Base-by-base conservation (phyloP, 2,329 filamentous ascomycete genomes). In the Pseudogymnoascus sp. region DNA sequence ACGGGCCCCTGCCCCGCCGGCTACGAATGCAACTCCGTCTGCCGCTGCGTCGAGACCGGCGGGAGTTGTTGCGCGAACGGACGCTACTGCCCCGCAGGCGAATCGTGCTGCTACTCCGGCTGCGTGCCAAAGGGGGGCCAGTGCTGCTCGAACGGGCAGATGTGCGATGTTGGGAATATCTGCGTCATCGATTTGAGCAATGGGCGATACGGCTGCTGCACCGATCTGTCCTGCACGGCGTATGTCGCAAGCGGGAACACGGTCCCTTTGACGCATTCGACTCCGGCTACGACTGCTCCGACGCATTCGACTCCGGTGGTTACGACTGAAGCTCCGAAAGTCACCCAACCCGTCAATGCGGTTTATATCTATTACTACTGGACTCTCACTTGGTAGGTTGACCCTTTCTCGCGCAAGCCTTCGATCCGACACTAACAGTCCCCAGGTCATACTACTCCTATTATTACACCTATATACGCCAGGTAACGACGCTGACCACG, bases 151-250 rank as follows among this genome's bases (percentile, higher is more conserved):
- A 34, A 57, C 25, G 51, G 51, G 10, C 51, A 34, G 51, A 34
- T 34, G n/a, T 57, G 51, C 16, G 51, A 57, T 34, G 34, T 28
- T 2, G 51, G 51, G 25, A 57, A 57, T 34, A 57, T 57, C 28
- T 57, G 51, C 7, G 51, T 57, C 3, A 4, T 57, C 11, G 21
- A 25, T 57, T 19, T 2, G 1, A 16, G n/a, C 6, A 34, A 16
- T 34, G 51, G 51, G 51, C 21, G 21, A 6, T 19, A 57, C 28
- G 51, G 51, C 0, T 57, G 51, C 25, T 57, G 51, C 4, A 57
- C 51, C 19, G 51, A 57, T 57, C n/a, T 57, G 25, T 34, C n/a
- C n/a, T 57, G 51, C n/a, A 57, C 51, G 51, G 51, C 51, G n/a
- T 57, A 57, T 19, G 28, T 34, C 1, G 25, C 19, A 2, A 57